Evolutionary conservation across 768 basidiomycete genomes (phyloP), one percentile per base, ranked within the genome.

Genomic region (Pleurotus djamor): DNA sequence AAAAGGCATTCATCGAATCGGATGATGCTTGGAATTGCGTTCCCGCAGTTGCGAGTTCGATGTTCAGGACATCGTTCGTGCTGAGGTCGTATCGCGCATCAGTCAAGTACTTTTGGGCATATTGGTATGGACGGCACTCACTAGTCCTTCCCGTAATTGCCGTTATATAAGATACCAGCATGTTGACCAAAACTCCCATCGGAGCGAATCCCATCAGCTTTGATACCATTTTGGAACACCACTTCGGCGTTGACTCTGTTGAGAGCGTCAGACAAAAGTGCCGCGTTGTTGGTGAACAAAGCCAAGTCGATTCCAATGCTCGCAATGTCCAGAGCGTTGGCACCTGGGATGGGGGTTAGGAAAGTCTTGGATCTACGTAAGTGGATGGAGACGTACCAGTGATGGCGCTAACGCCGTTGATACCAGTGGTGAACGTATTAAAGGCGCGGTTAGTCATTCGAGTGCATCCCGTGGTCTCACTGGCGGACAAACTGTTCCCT

Each of bases 251-350:
- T 78, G 6, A 78, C 68, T 14, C 68, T 65, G 1, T 48, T 61
- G 59, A 75, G 79, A 4, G 76, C 71, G 54, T 69, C 71, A 3
- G 61, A 60, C 14, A 80, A 59, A 3, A 72, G 61, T 4, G 70
- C 65, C 9, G 59, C 62, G 57, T 78, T 73, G 45, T 17, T 64
- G 60, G 45, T 55, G 60, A 63, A 68, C 61, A 55, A 77, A 59
- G n/a, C 72, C 67, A 34, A 67, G 63, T 79, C 76, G n/a, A 81
- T 74, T 5, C 76, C 76, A 43, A 79, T 72, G 37, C 72, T 74
- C 12, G 79, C 79, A 38, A 81, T 68, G 63, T 85, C 83, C 38
- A 84, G 73, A 6, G 78, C 74, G 59, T 86, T 85, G 7, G 85
- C 83, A 14, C 47, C 47, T 48, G 5, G 47, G 9, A 48, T 12